Base-by-base conservation (phyloP, 495 filamentous ascomycete genomes). In the Trichoderma erinaceum region DNA sequence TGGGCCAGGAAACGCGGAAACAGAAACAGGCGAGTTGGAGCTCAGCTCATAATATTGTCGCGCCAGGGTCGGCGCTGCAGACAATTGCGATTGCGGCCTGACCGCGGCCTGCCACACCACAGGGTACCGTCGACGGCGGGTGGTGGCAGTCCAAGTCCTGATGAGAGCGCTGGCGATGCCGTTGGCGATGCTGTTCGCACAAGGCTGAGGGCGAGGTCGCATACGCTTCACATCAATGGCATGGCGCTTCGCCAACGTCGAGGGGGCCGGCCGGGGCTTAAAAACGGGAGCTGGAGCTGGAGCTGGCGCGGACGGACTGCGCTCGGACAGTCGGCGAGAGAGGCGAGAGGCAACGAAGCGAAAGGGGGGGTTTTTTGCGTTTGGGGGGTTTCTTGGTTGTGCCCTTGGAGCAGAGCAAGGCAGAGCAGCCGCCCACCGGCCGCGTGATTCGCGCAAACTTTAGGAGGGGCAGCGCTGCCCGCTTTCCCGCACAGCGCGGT, bases 361-460 rank as follows among this genome's bases (percentile, higher is more conserved):
- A 61, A 61, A 61, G 56, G 23, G 56, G 23, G 23, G 23, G 56
- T 38, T 38, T 38, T 35, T 38, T 38, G 4, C 35, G 35, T 38
- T 38, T 38, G 56, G 56, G 48, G 48, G 48, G 48, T 18, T 38
- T 38, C 35, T 38, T 23, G 56, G 52, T 61, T 61, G 23, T 61
- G 56, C 56, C 56, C 56, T 61, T 61, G 56, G 56, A 61, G 56
- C 44, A 48, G 50, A 61, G 25, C 56, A 61, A 61, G 56, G 56
- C 56, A 27, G 56, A 61, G 56, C 56, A 61, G 56, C 56, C 44
- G 44, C 44, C 44, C 7, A 48, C 13, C 13, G 44, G 44, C 44
- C 56, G 23, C 56, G 56, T 61, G 56, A 61, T 61, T 61, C 56
- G 56, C 56, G 56, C 56, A 61, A 61, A 61, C 56, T 61, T 61